Base-by-base conservation (phyloP, 2,329 filamentous ascomycete species). In the Arthrobotrys iridis region DNA sequence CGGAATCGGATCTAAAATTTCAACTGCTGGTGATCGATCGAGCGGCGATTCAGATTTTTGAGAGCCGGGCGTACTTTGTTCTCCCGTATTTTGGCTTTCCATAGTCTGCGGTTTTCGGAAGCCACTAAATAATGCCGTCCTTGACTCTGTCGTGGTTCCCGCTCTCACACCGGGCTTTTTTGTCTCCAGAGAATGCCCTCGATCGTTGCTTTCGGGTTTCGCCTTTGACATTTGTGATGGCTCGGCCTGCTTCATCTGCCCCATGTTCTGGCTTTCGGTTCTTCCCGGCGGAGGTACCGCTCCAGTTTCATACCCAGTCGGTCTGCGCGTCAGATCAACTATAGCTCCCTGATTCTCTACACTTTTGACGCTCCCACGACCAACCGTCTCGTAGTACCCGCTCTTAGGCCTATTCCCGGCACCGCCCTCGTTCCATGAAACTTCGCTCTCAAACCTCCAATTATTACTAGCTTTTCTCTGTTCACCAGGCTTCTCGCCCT, bases 391-490 rank as follows among this genome's bases (percentile, higher is more conserved):
- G 37, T 55, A n/a, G n/a, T n/a, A 55, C 18, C 3, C 35, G 15
- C 35, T 13, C 35, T 37, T 35, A 13, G 8, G 22, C 33, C 28
- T 3, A 4, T 10, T 10, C 4, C 28, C 4, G 10, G 28, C 28
- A 33, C 45, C n/a, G 0, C 57, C 57, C 13, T 62, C 65, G 28
- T 55, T 70, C 65, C 65, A 70, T 13, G 62, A 3, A 26, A 70
- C 65, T 11, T 46, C 55, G 24, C 65, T 70, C 43, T 70, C 65
- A 45, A 70, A 62, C 43, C 55, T 70, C 65, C 57, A 62, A 22
- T 15, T 70, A 26, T 18, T 57, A 20, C 35, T 30, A 15, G 13
- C 22, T 10, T 7, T 26, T n/a, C 2, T n/a, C 5, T n/a, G 37
- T 11, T 46, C 15, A 13, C 15, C 28, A 3, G 4, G 24, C 26